These are phyloP conservation scores for Marchantia paleacea DNA, from an alignment of 225 moss, liverwort and hornwort species.

Conservation along the genomic window DNA sequence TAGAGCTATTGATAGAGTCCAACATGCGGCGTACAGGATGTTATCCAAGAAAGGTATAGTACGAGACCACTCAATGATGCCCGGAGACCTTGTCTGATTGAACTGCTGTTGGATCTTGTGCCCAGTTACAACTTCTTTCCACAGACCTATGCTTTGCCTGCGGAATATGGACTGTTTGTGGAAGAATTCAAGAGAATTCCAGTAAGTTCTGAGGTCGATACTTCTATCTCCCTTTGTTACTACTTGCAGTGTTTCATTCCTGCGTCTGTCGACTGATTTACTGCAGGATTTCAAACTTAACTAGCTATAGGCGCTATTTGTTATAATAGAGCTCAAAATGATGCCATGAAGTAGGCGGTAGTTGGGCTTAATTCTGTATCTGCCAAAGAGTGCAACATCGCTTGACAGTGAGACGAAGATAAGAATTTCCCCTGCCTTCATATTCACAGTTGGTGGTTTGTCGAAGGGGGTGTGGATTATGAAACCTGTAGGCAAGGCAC, in stretches of 20 bases:
- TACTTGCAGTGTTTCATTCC: too few species aligned
- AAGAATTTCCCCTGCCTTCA: background rate
- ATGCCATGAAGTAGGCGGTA: background rate
- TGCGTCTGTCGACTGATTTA: too few species aligned
- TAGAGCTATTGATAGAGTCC: background rate
- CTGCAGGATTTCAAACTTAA: too few species aligned
- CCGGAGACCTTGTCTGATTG: background rate
- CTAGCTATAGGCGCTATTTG: too few species aligned
- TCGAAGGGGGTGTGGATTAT: conserved; percentile 95
- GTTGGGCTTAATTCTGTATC: background rate
- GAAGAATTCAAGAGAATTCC: conserved; percentile 90
- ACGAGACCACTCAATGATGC: background rate
- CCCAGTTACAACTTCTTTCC: conserved; percentile 91
- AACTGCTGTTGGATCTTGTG: conserved; percentile 5
- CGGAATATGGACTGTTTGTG: conserved; percentile 96
- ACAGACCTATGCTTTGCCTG: conserved; percentile 92
- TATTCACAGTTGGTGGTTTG: background rate
- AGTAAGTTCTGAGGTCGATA: conserved; percentile 14
- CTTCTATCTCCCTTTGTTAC: too few species aligned
- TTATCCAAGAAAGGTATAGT: background rate
- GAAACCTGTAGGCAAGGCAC: conserved; percentile 96
- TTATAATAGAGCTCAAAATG: background rate
- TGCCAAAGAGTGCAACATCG: too few species aligned
- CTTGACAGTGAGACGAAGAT: too few species aligned
- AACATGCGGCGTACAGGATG: background rate